Evolutionary conservation across 805 yeast genomes (phyloP).

Genomic region (Wickerhamiella vanderwaltii): DNA sequence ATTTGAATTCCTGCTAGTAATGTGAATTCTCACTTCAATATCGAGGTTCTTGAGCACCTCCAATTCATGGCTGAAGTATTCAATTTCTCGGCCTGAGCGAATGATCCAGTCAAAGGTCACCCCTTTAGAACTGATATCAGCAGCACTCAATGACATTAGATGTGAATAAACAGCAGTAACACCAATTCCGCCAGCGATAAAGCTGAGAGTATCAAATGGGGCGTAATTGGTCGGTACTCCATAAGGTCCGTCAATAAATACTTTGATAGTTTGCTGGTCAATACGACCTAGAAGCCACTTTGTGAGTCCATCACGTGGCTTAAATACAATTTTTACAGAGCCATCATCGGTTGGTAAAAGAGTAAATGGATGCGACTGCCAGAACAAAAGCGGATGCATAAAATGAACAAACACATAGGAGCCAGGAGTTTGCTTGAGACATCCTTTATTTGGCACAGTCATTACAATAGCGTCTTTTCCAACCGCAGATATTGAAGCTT

Average conservation of each 20-base stretch:
- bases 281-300: not conserved
- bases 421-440: not conserved
- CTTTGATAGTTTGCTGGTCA: constrained; percentile 8
- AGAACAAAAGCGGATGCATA: constrained; percentile 39
- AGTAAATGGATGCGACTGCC: constrained; percentile 72
- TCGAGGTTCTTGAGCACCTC: not conserved
- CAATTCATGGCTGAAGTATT: constrained; percentile 7
- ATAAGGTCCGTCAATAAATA: constrained; percentile 55
- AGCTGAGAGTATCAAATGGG: constrained; percentile 41
- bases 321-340: not conserved
- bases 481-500: not conserved
- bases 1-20: constrained; percentile 1
- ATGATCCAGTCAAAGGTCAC: constrained; percentile 11
- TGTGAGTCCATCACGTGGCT: constrained; percentile 8
- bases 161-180: constrained; percentile 48
- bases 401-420: constrained; percentile 17
- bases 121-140: not conserved
- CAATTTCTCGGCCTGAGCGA: not conserved
- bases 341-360: constrained; percentile 13
- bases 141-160: not conserved
- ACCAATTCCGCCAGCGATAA: constrained; percentile 67
- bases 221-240: constrained; percentile 41
- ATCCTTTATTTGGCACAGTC: not conserved
- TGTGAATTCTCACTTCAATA: constrained; percentile 3
- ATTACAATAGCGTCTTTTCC: not conserved